phyloP scores from a whole-genome alignment of 805 yeast genomes.

The Pichia exigua region DNA sequence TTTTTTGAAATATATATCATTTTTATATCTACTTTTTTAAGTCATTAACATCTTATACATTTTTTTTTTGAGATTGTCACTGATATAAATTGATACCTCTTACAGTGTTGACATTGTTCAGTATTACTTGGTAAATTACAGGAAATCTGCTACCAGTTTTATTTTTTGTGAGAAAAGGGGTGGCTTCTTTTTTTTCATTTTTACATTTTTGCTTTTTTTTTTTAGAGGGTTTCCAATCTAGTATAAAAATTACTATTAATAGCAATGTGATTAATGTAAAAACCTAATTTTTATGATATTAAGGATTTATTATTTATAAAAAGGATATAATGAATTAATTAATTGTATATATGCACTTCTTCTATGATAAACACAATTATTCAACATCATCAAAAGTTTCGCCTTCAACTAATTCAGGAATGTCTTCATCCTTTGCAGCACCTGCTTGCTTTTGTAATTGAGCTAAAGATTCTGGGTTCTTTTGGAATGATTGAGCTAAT shows the following conservation, averaged over 20 bases:
- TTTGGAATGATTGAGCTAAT: slow-evolving; percentile 82
- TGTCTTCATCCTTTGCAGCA: slow-evolving; percentile 49
- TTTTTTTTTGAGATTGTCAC: too few relatives aligned
- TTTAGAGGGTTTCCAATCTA: too few relatives aligned
- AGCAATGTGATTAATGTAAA: not conserved
- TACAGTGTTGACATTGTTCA: too few relatives aligned
- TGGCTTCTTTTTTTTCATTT: too few relatives aligned
- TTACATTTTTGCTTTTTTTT: too few relatives aligned
- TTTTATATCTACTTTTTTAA: too few relatives aligned
- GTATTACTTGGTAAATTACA: too few relatives aligned
- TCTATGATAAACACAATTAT: not conserved
- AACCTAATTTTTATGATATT: not conserved
- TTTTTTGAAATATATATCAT: too few relatives aligned
- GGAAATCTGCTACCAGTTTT: not conserved
- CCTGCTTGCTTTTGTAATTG: slow-evolving; percentile 28
- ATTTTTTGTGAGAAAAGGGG: too few relatives aligned
- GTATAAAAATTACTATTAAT: too few relatives aligned
- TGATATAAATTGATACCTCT: too few relatives aligned
- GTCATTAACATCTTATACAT: too few relatives aligned
- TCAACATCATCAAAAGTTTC: slow-evolving; percentile 65
- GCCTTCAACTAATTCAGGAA: slow-evolving; percentile 79
- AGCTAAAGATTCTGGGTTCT: slow-evolving; percentile 33
- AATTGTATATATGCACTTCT: not conserved
- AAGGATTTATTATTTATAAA: not conserved
- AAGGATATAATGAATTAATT: not conserved